Evolutionary conservation across 2,329 filamentous ascomycete genomes (phyloP), one percentile per base, ranked within the genome.

Genomic region (Dothideomycetes sp.): DNA sequence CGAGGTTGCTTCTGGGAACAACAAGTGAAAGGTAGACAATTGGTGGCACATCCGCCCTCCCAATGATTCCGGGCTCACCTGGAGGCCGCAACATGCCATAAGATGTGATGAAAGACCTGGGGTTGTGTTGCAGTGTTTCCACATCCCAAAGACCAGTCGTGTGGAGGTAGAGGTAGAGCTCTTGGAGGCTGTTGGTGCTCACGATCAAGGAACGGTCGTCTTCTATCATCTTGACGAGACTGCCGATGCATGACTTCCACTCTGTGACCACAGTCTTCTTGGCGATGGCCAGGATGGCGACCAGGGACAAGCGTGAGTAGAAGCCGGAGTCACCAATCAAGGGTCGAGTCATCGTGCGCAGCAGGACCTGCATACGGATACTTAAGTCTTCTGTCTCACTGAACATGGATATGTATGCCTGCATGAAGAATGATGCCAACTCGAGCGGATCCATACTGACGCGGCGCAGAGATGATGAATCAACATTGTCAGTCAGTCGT

Each of bases 391-490:
- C 69, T 16, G 54, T 33, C 15, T 53, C 37, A 16, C 36, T 19
- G 33, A 74, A 72, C 61, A 74, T 69, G 6, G 60, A 49, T 10
- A 59, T 47, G 48, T 72, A 73, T 2, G 70, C 47, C 3, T 56
- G 43, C 37, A 66, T 63, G 2, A 73, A 45, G 8, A 67, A 45
- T 3, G 46, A 46, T 2, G 61, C 61, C 1, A 76, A 54, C 7
- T 61, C 53, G 3, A 58, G 46, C 0, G 61, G 49, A 1, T 65
- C 60, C 11, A 70, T 56, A 17, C 49, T 46, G 3, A 65, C 29
- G 6, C 22, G 9, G 51, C 18, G 22, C 7, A 28, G 15, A 6
- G 23, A 5, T 1, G 38, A 22, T 5, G n/a, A 10, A 17, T 7
- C n/a, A 13, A 6, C 16, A n/a, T 31, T 17, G 28, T 17, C 13